A percentile compares a stretch with the other conserved stretches of the same genome.
These are phyloP conservation scores for Pichia sp. DNA, from an alignment of 1,139 yeast species.

Conservation along the genomic window DNA sequence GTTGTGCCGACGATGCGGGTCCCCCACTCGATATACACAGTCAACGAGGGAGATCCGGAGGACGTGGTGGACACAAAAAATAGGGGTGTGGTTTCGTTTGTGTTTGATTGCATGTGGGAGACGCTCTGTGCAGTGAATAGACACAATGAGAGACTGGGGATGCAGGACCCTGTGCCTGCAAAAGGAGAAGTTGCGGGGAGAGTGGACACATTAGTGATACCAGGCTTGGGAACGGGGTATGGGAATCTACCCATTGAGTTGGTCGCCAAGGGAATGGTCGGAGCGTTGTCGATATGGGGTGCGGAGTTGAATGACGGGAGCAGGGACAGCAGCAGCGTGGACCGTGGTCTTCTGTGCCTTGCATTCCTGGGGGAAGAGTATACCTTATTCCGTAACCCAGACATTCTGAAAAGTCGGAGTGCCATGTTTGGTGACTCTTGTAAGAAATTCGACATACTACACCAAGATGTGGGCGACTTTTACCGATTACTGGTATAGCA, in stretches of 20 bases:
- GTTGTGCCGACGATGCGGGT: slow-evolving; percentile 48
- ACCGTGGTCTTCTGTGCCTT: slow-evolving; percentile 21
- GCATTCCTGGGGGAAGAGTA: slow-evolving; percentile 26
- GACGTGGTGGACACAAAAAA: neutral
- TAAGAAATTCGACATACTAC: slow-evolving; percentile 7
- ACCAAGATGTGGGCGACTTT: slow-evolving; percentile 13
- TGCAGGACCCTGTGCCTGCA: slow-evolving; percentile 13
- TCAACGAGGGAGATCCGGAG: slow-evolving; percentile 15
- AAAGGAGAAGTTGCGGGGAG: slow-evolving; percentile 27
- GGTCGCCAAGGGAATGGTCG: slow-evolving; percentile 35
- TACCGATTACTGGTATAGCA: neutral
- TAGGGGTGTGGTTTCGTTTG: slow-evolving; percentile 24
- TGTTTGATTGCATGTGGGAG: slow-evolving; percentile 47
- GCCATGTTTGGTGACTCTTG: neutral
- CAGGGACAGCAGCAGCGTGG: slow-evolving; percentile 10
- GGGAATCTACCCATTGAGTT: slow-evolving; percentile 39
- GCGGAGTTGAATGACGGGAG: slow-evolving; percentile 10
- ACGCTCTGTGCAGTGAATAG: slow-evolving; percentile 31
- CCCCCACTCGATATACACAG: slow-evolving; percentile 29
- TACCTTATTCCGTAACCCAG: slow-evolving; percentile 5
- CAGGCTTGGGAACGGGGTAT: slow-evolving; percentile 51
- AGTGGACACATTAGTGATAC: slow-evolving; percentile 36
- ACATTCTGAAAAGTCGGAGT: neutral
- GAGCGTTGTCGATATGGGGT: slow-evolving; percentile 27
- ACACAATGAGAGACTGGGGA: slow-evolving; percentile 20